Base-by-base conservation (phyloP, 306 rosid genomes). In the Lagenaria siceraria region DNA sequence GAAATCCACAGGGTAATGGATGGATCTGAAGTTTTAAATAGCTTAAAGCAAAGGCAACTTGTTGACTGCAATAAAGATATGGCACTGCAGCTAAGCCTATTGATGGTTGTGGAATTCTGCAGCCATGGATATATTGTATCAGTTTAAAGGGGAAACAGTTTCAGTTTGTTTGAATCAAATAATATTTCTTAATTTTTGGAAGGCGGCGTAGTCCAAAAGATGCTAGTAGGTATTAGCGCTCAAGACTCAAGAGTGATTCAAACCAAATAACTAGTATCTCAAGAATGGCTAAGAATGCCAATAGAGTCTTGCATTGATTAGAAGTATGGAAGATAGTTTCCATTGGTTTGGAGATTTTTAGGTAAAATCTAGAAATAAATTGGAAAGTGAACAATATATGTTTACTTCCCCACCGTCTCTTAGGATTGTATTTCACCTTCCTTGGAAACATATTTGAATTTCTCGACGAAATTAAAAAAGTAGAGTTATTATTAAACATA, bases 101-200 rank as follows among this genome's bases (percentile, higher is more conserved):
- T 85, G 43, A 74, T 79, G 63, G 87, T 83, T 42, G 80, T 77
- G 51, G 85, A 85, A 56, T 56, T 21, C 62, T 22, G 31, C 62
- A 22, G 29, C 7, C 15, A 56, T 56, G 62, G 15, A 21, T 10
- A 22, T 56, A 56, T 10, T 53, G 5, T 56, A 21, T 56, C 31
- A 10, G 29, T 55, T 55, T 55, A 14, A 55, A 55, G 13, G 61
- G 14, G 9, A 21, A 53, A 55, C 15, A 66, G 80, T 51, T 58
- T 85, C 14, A 21, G 74, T 5, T 77, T 81, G 51, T 85, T 85
- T 24, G 85, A 81, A 78, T 85, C 85, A 63, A 46, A 79, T 84
- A 46, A 43, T 13, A n/a, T 56, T 56, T 6, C 62, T 21, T 21
- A 56, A 3, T 56, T 21, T 10, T 56, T 8, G 29, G 62, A 3